Evolutionary conservation across 148 eudicot genomes (phyloP).

Genomic region (Talinum fruticosum): DNA sequence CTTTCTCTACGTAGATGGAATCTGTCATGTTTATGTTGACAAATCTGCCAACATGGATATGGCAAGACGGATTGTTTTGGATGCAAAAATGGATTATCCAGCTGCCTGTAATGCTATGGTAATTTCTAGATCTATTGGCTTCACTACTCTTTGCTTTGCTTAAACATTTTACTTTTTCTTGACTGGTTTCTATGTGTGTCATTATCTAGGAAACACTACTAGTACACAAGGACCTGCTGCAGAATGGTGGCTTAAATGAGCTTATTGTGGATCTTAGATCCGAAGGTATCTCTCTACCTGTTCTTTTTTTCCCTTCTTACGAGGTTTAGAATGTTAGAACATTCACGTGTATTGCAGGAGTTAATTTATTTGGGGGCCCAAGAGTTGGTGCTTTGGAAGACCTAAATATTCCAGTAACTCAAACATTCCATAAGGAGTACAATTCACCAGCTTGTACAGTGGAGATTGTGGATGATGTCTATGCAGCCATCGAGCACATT

Average conservation of each 20-base stretch:
- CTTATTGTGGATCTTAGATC: slow-evolving; percentile 61
- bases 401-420: slow-evolving; percentile 55
- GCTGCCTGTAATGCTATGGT: slow-evolving; percentile 99
- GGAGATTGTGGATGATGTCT: slow-evolving; percentile 91
- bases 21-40: slow-evolving; percentile 93
- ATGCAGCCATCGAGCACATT: slow-evolving; percentile 85
- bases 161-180: neutral
- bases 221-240: slow-evolving; percentile 74
- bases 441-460: slow-evolving; percentile 82
- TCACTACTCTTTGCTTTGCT: neutral
- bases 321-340: slow-evolving; percentile 4
- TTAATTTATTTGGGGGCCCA: slow-evolving; percentile 76
- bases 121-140: slow-evolving; percentile 11
- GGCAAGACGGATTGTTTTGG: slow-evolving; percentile 74
- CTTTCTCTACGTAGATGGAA: slow-evolving; percentile 62
- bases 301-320: neutral
- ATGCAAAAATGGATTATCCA: slow-evolving; percentile 91
- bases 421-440: slow-evolving; percentile 81
- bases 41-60: slow-evolving; percentile 84
- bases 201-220: slow-evolving; percentile 83
- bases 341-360: slow-evolving; percentile 49
- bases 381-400: slow-evolving; percentile 53
- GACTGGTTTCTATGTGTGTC: neutral
- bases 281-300: slow-evolving; percentile 44
- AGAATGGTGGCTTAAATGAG: slow-evolving; percentile 49